Evolutionary conservation across 2,329 filamentous ascomycete genomes (phyloP).

Genomic region (Chaetoscypha palmicola): DNA sequence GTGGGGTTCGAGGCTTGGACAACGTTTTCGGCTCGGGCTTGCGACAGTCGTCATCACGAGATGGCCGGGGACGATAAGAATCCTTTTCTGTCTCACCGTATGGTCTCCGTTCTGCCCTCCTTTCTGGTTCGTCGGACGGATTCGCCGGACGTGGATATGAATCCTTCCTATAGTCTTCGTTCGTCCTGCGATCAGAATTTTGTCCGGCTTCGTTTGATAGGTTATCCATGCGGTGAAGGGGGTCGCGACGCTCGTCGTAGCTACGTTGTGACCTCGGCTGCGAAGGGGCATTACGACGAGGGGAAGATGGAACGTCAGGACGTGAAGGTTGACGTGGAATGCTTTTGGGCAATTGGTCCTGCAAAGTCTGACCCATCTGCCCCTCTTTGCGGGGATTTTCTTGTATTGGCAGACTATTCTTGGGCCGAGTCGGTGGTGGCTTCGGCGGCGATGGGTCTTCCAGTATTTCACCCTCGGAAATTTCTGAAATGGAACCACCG

Average conservation of each 20-base stretch:
- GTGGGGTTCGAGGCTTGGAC: conserved; percentile 12
- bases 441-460: conserved; percentile 23
- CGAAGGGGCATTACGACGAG: conserved; percentile 14
- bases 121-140: conserved; percentile 8
- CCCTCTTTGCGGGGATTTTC: conserved; percentile 15
- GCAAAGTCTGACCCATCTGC: neutral
- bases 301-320: conserved; percentile 14
- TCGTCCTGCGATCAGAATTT: neutral
- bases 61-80: conserved; percentile 6
- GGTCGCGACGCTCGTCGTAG: conserved; percentile 16
- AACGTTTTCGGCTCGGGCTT: conserved; percentile 7
- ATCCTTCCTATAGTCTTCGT: conserved; percentile 11
- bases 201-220: neutral
- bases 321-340: conserved; percentile 2
- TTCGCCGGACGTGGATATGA: conserved; percentile 15
- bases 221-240: neutral
- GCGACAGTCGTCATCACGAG: conserved; percentile 19
- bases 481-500: conserved; percentile 21
- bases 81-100: conserved; percentile 15
- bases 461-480: conserved; percentile 30
- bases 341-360: conserved; percentile 7
- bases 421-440: conserved; percentile 16
- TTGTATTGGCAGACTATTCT: conserved; percentile 12
- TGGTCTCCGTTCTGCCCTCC: conserved; percentile 18
- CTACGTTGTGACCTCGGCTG: conserved; percentile 14